Conservation (phyloP, 495 filamentous ascomycete genomes). For the Penicillium antarcticum region DNA sequence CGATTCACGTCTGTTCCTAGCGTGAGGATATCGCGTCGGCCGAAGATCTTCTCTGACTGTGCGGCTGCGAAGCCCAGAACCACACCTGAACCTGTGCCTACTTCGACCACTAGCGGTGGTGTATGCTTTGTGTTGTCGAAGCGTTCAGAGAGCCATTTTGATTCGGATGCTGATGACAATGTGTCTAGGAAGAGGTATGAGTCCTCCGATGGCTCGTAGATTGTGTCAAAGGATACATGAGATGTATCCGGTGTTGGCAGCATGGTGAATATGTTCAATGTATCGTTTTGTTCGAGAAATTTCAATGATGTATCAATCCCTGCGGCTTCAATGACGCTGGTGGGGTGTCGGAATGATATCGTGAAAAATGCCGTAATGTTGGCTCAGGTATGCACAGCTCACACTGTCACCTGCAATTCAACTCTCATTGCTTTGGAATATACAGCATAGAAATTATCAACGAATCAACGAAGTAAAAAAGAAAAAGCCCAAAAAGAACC, state of each 20-base stretch:
- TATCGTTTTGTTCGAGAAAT: background rate
- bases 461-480: background rate
- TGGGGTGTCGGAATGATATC: background rate
- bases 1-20: conserved; percentile 78
- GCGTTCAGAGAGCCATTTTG: conserved; percentile 61
- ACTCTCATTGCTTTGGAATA: background rate
- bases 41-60: conserved; percentile 69
- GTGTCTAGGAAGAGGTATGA: conserved; percentile 94
- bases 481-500: background rate
- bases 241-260: conserved; percentile 89
- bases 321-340: background rate
- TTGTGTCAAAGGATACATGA: conserved; percentile 77
- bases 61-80: conserved; percentile 82
- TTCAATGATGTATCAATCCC: background rate
- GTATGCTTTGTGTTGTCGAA: conserved; percentile 32
- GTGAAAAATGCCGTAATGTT: background rate
- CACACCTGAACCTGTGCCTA: conserved; percentile 88
- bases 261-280: conserved; percentile 45
- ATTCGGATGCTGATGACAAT: conserved; percentile 69
- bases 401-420: too few species aligned
- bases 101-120: conserved; percentile 71
- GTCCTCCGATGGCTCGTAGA: conserved; percentile 95
- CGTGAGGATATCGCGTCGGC: conserved; percentile 63
- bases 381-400: too few species aligned
- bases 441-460: background rate